Base-by-base conservation (phyloP, 1,139 yeast genomes). In the Hyphopichia buzzinii region DNA sequence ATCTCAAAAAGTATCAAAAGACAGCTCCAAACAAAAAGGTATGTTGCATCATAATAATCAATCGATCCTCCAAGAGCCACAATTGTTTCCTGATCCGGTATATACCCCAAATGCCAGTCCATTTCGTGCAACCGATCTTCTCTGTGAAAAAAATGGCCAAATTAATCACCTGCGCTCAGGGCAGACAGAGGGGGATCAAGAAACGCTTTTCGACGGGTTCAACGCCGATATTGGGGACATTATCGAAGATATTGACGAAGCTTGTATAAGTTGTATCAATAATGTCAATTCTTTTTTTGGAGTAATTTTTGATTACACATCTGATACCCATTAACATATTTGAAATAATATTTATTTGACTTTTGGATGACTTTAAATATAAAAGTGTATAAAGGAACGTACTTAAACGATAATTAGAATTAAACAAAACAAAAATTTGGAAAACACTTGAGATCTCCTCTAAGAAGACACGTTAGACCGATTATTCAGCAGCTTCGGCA, bases 401-500 rank as follows among this genome's bases (percentile, higher is more conserved):
- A 34, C 26, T 25, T 33, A 36, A 33, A 19, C 23, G 23, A 19
- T 19, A 7, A 10, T 19, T 7, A 12, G 24, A 19, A 30, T 25
- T 21, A 26, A 35, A 29, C 22, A 28, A 29, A 39, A 32, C 23
- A 28, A 28, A 26, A 24, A 17, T 17, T 17, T 33, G 34, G 33
- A 39, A 42, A 38, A 11, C 12, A 25, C 5, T 6, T 11, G 27
- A n/a, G 12, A n/a, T 11, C 10, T 25, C 14, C 14, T 25, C 10
- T 25, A 14, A 27, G 27, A 15, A 11, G 16, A 37, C 44, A 10
- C 23, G 8, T 19, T 19, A 19, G 8, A 6, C 10, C 23, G 25
- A 17, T 64, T 79, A 90, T 71, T 92, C 97, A 42, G 95, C 78
- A 33, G 96, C 95, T 66, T 90, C 97, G 46, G 96, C 94, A 67